Percentiles rank a stretch among this genome's conserved stretches.
Conservation (phyloP, 2,329 filamentous ascomycete genomes). For the Cryphonectria nitschkei region DNA sequence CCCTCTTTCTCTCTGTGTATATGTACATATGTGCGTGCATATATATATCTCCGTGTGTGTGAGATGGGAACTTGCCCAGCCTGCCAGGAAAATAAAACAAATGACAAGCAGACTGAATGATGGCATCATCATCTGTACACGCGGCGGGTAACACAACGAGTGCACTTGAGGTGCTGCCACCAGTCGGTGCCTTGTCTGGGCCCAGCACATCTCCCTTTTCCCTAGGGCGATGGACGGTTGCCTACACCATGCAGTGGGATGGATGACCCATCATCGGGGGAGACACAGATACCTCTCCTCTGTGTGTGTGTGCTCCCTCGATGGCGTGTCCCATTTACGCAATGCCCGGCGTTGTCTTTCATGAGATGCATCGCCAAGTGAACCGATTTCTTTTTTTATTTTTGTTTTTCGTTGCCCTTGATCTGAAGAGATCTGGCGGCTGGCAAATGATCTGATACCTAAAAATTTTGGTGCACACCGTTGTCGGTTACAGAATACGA, state of each 20-base stretch:
- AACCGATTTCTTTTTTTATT: not conserved
- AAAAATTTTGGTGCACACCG: not conserved
- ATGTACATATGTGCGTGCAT: no score
- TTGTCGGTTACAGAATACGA: conserved; percentile 6
- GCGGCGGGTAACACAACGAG: not conserved
- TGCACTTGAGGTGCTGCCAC: not conserved
- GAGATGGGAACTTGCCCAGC: not conserved
- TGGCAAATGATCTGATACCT: conserved; percentile 2
- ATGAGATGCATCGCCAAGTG: conserved; percentile 9
- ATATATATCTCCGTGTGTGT: not conserved
- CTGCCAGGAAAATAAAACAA: not conserved
- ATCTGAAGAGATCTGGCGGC: conserved; percentile 1
- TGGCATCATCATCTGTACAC: not conserved
- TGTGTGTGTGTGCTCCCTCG: conserved; percentile 2
- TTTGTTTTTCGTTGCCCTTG: no score
- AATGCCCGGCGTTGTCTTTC: conserved; percentile 14
- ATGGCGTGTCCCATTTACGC: conserved; percentile 12
- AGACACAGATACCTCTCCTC: not conserved
- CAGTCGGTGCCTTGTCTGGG: not conserved
- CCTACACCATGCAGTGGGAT: not conserved
- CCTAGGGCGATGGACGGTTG: not conserved
- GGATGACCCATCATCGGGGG: not conserved
- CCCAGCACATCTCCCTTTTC: not conserved
- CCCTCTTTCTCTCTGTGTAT: no score
- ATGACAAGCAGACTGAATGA: not conserved